Base-by-base conservation (phyloP, 1,284 basidiomycete genomes). In the Malassezia brasiliensis region DNA sequence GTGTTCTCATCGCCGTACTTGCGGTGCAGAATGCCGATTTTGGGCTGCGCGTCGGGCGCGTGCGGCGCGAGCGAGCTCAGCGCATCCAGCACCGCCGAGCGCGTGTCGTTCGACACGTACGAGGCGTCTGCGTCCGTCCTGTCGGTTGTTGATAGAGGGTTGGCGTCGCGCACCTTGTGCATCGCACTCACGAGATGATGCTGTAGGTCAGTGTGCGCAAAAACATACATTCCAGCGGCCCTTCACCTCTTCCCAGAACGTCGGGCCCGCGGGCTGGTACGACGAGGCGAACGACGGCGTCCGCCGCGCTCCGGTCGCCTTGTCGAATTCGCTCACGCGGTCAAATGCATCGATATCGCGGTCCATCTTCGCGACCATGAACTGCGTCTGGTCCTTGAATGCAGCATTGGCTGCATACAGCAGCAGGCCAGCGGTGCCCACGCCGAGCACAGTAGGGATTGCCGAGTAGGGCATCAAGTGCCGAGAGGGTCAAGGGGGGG, bases 181-280 rank as follows among this genome's bases (percentile, higher is more conserved):
- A 56, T 20, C 14, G 46, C 46, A 22, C 20, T 28, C 7, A 50
- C 39, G 7, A 52, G 19, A 35, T 56, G 34, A 38, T 48, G 53
- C 53, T 50, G 40, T 8, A 12, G 19, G 38, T 48, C 15, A 44
- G 48, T 19, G 38, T 40, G 15, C 5, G 32, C 1, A 30, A 4
- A 19, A 31, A 52, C 54, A 25, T 47, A 56, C 54, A 32, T 52
- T 57, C 55, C 55, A 57, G 19, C 55, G 55, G 15, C 41, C 44
- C 20, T 52, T 19, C 20, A 57, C 40, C 30, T 57, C 55, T 17
- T 57, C 55, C 55, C 55, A 57, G 39, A 38, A 52, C n/a, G 55
- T 22, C 19, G 55, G 55, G n/a, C 28, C 31, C 34, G 30, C n/a
- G 2, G 55, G 55, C n/a, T 44, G 44, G 37, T 47, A 57, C 10